Evolutionary conservation across 169 alveolate species (phyloP).

Genomic region (Pseudocohnilembus persalinus): DNA sequence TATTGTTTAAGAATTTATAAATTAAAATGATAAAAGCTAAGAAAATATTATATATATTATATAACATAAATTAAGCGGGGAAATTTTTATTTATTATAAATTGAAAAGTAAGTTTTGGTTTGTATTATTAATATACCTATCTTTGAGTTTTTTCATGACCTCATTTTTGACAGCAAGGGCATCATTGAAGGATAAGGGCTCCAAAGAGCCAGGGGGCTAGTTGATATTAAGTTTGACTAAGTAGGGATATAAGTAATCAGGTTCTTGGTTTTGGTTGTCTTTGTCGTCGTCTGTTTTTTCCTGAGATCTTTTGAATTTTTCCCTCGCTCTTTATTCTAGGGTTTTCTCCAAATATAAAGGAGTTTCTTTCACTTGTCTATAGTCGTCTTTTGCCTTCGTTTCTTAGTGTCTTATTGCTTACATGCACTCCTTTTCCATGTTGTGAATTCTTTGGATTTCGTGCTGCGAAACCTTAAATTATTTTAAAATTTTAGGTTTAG

Average conservation of each 20-base stretch:
- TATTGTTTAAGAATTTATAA: too few species aligned
- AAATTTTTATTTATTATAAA: too few species aligned
- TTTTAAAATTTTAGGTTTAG: too few species aligned
- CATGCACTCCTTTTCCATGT: slow-evolving; percentile 71
- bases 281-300: slow-evolving; percentile 70
- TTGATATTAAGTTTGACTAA: slow-evolving; percentile 66
- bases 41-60: too few species aligned
- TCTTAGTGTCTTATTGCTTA: slow-evolving; percentile 57
- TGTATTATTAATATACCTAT: slow-evolving; percentile 30
- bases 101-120: too few species aligned
- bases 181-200: slow-evolving; percentile 49
- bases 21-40: too few species aligned
- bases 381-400: slow-evolving; percentile 54
- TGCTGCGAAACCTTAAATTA: slow-evolving; percentile 11
- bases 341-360: slow-evolving; percentile 51
- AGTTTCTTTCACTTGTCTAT: slow-evolving; percentile 38
- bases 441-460: slow-evolving; percentile 43
- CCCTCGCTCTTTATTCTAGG: slow-evolving; percentile 68
- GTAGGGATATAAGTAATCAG: slow-evolving; percentile 67
- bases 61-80: too few species aligned
- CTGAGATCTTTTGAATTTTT: slow-evolving; percentile 63
- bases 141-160: slow-evolving; percentile 68
- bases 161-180: slow-evolving; percentile 69
- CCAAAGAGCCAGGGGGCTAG: slow-evolving; percentile 8
- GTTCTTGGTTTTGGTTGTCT: slow-evolving; percentile 64